Evolutionary conservation across 768 basidiomycete species (phyloP).

Genomic region (Lentinula sp.): DNA sequence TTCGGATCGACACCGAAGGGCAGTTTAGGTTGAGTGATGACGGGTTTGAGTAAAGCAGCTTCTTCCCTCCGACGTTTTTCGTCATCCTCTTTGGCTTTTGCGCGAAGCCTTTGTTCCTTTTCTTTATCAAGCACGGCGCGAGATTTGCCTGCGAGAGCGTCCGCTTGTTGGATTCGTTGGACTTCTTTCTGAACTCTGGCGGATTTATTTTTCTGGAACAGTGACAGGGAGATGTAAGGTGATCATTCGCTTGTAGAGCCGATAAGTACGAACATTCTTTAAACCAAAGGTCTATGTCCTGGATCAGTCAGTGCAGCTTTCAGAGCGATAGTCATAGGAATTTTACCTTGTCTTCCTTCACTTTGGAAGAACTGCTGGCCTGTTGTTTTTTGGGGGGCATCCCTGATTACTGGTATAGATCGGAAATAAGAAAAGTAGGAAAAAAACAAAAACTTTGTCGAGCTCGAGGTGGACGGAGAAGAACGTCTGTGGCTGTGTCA

Average conservation of each 20-base stretch:
- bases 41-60: constrained; percentile 75
- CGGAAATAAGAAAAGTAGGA: not conserved
- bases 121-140: constrained; percentile 78
- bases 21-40: constrained; percentile 60
- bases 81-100: constrained; percentile 71
- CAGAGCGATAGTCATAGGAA: constrained; percentile 4
- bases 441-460: not conserved
- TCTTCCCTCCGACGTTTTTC: constrained; percentile 85
- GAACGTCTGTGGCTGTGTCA: not conserved
- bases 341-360: constrained; percentile 77
- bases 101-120: constrained; percentile 72
- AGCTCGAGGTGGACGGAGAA: not conserved
- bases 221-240: not conserved
- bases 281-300: constrained; percentile 70
- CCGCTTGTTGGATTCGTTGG: constrained; percentile 73
- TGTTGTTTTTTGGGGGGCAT: constrained; percentile 84
- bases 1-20: constrained; percentile 97
- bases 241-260: no score
- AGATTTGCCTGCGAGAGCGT: constrained; percentile 71
- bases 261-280: constrained; percentile 63
- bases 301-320: constrained; percentile 21
- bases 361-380: constrained; percentile 50
- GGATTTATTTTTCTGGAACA: constrained; percentile 86
- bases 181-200: constrained; percentile 88
- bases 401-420: not conserved